These are phyloP conservation scores for Stenogyne calaminthoides DNA, from an alignment of 305 asterid genomes.

Conservation along the genomic window DNA sequence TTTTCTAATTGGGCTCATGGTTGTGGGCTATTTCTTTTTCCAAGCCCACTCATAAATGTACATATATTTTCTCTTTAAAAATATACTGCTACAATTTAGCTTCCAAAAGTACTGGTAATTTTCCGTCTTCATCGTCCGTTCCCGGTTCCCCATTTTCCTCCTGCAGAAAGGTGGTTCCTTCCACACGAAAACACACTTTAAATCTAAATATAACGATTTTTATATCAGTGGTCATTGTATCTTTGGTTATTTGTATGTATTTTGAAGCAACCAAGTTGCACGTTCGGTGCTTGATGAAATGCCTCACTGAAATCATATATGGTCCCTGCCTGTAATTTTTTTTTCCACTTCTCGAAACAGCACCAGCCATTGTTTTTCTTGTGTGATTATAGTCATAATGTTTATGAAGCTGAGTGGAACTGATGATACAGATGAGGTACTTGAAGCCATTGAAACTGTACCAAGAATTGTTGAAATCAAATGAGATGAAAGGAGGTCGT, in stretches of 20 bases:
- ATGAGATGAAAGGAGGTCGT: conserved; percentile 42
- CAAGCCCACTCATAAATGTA: too few species aligned
- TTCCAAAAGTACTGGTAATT: neutral
- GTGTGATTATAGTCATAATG: conserved; percentile 4
- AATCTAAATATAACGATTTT: neutral
- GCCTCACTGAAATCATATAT: conserved; percentile 12
- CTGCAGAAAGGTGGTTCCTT: conserved; percentile 12
- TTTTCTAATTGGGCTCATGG: too few species aligned
- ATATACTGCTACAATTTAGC: neutral
- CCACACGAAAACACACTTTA: neutral
- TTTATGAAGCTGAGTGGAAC: conserved; percentile 20
- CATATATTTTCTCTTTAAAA: neutral
- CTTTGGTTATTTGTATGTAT: neutral
- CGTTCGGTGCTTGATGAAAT: conserved; percentile 26
- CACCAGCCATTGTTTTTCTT: conserved; percentile 1
- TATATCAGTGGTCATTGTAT: neutral
- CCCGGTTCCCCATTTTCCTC: neutral
- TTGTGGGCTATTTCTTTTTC: too few species aligned
- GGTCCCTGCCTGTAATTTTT: neutral
- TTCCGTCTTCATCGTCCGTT: conserved; percentile 9
- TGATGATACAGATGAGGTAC: conserved; percentile 63
- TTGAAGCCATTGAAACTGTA: conserved; percentile 60
- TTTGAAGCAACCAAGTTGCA: neutral
- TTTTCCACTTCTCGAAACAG: neutral
- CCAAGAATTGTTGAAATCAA: conserved; percentile 58